Evolutionary conservation across 2,329 filamentous ascomycete species (phyloP).

Genomic region (Ambrosiella beaveri): DNA sequence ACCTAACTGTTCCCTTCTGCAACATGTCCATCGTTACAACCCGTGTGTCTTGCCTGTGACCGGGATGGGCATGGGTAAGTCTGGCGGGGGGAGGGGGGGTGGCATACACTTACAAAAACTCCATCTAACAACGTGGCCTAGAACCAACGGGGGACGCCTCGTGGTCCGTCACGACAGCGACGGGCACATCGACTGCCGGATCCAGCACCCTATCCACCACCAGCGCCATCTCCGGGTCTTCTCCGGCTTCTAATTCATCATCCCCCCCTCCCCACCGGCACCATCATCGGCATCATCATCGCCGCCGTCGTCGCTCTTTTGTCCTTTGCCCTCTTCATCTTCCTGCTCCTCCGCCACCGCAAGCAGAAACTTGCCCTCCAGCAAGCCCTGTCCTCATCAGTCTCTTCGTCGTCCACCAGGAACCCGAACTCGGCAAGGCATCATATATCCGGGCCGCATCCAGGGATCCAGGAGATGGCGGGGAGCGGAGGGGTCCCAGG

Average conservation of each 20-base stretch:
- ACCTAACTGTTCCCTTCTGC: no score
- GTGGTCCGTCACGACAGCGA: neutral
- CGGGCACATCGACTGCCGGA: neutral
- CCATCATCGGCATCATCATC: neutral
- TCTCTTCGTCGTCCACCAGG: neutral
- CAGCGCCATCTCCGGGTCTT: neutral
- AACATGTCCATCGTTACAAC: no score
- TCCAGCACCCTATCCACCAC: neutral
- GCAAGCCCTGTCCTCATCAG: neutral
- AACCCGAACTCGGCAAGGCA: neutral
- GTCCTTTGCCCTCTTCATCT: neutral
- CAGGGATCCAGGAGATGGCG: neutral
- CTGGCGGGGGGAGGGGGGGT: neutral
- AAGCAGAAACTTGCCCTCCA: neutral
- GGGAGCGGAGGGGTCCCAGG: neutral
- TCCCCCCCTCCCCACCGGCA: neutral
- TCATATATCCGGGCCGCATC: neutral
- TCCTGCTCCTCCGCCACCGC: neutral
- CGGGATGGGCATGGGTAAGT: neutral
- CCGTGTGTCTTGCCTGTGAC: neutral
- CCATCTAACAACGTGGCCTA: neutral
- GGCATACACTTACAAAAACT: neutral
- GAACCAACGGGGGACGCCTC: neutral
- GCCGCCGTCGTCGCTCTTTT: neutral
- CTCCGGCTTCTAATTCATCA: neutral